Percentiles rank a stretch among this genome's conserved stretches.
These are phyloP conservation scores for Apiotrichum gamsii DNA, from an alignment of 1,284 basidiomycete genomes.

Conservation along the genomic window DNA sequence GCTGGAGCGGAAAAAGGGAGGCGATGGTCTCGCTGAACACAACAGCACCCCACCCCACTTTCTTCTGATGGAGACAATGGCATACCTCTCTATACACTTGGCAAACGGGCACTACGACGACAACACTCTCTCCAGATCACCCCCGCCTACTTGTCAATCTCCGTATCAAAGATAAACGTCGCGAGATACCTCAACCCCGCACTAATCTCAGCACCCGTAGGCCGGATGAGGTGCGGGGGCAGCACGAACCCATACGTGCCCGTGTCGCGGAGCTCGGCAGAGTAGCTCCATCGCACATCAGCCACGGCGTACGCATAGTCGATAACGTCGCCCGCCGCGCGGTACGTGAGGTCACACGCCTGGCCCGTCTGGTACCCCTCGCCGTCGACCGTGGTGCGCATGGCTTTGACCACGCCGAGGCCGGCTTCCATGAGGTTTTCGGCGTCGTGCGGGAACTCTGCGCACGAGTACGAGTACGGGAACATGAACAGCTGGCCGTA, in stretches of 20 bases:
- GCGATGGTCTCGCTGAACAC: too few species aligned
- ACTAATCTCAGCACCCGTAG: constrained; percentile 68
- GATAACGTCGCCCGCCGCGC: constrained; percentile 61
- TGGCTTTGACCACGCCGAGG: constrained; percentile 61
- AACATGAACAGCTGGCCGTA: constrained; percentile 72
- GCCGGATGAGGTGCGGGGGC: constrained; percentile 64
- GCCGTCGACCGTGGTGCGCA: constrained; percentile 55
- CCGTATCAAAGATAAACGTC: constrained; percentile 55
- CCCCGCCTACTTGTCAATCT: constrained; percentile 19
- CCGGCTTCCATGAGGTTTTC: constrained; percentile 76
- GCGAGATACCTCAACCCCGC: constrained; percentile 62
- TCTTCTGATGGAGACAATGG: too few species aligned
- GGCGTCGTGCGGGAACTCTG: constrained; percentile 61
- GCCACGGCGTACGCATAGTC: constrained; percentile 66
- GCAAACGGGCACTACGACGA: too few species aligned
- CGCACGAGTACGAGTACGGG: constrained; percentile 71
- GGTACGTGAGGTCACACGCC: constrained; percentile 62
- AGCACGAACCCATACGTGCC: constrained; percentile 79
- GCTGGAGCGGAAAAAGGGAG: too few species aligned
- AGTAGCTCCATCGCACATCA: constrained; percentile 68
- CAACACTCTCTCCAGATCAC: too few species aligned
- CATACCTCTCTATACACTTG: too few species aligned
- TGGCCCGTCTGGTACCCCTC: constrained; percentile 56
- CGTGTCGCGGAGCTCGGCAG: constrained; percentile 70
- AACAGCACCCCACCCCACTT: too few species aligned